These are phyloP conservation scores for Cryphonectria radicalis DNA, from an alignment of 2,329 filamentous ascomycete species.

Conservation along the genomic window DNA sequence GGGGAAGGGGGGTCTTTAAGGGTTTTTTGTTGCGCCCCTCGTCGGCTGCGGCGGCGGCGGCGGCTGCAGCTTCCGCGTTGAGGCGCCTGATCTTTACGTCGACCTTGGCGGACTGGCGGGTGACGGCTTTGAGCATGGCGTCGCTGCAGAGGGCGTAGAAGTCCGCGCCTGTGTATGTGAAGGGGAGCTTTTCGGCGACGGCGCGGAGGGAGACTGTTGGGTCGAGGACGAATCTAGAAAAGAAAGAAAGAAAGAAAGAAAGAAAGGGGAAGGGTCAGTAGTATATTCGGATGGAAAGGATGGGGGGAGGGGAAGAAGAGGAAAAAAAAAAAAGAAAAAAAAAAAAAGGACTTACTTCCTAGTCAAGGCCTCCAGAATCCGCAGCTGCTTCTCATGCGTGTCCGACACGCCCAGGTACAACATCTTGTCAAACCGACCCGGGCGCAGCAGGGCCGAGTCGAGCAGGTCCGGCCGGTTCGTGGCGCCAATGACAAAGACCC, in stretches of 20 bases:
- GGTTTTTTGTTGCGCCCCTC: conserved; percentile 32
- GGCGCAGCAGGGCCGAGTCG: conserved; percentile 85
- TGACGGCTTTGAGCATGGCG: conserved; percentile 98
- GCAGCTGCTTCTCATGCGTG: conserved; percentile 94
- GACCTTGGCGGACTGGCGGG: conserved; percentile 80
- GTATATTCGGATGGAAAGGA: not conserved
- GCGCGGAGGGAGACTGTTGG: conserved; percentile 75
- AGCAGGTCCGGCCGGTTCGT: conserved; percentile 94
- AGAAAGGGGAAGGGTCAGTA: conserved; percentile 2
- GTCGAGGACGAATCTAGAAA: conserved; percentile 76
- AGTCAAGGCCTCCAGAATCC: conserved; percentile 90
- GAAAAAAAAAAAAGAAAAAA: conserved; percentile 4
- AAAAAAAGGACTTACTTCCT: conserved; percentile 70
- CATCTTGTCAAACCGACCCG: conserved; percentile 97
- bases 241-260: conserved; percentile 3
- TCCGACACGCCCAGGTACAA: conserved; percentile 95
- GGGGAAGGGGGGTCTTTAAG: conserved; percentile 36
- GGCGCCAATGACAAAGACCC: conserved; percentile 95
- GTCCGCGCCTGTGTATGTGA: conserved; percentile 97
- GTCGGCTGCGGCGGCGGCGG: conserved; percentile 22
- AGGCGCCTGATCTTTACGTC: conserved; percentile 80
- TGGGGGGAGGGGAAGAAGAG: not conserved
- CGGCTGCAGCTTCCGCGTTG: conserved; percentile 51
- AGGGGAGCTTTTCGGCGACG: conserved; percentile 79
- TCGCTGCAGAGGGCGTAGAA: conserved; percentile 97